A percentile compares a stretch with the other conserved stretches of the same genome.
Conservation (phyloP, 805 yeast species). For the Blastobotrys chiropterorum region DNA sequence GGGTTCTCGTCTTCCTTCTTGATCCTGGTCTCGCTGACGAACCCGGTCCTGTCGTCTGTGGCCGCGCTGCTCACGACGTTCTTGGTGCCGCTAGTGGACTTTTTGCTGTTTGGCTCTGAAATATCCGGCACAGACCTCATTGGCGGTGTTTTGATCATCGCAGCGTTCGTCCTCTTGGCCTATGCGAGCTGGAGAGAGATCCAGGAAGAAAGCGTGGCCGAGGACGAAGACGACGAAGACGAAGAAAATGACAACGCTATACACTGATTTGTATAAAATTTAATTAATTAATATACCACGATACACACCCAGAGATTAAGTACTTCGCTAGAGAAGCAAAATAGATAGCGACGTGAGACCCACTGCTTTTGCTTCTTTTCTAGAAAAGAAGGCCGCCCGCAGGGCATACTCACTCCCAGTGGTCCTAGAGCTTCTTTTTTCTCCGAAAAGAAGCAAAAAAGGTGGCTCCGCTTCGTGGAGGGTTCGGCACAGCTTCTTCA, state of each 20-base stretch:
- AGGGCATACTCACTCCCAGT: too few relatives aligned
- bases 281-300: too few relatives aligned
- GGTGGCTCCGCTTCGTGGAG: too few relatives aligned
- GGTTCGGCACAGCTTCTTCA: neutral
- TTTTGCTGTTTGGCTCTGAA: slow-evolving; percentile 54
- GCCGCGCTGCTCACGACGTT: slow-evolving; percentile 69
- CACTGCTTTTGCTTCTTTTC: neutral
- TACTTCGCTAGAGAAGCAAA: too few relatives aligned
- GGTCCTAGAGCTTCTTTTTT: too few relatives aligned
- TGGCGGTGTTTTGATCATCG: slow-evolving; percentile 64
- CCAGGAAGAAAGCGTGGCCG: slow-evolving; percentile 33
- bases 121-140: slow-evolving; percentile 50
- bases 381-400: neutral
- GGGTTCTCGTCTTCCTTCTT: slow-evolving; percentile 66
- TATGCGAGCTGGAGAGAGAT: slow-evolving; percentile 32
- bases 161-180: slow-evolving; percentile 58
- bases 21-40: slow-evolving; percentile 73
- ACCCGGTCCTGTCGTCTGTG: slow-evolving; percentile 71
- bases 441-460: too few relatives aligned
- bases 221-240: slow-evolving; percentile 13
- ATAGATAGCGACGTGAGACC: neutral
- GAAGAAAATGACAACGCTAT: slow-evolving; percentile 1
- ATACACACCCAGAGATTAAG: too few relatives aligned
- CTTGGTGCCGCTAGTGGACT: slow-evolving; percentile 72
- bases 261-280: neutral